Evolutionary conservation across 2,329 filamentous ascomycete species (phyloP), one percentile per base, ranked within the genome.

Genomic region (Talaromyces sp.): DNA sequence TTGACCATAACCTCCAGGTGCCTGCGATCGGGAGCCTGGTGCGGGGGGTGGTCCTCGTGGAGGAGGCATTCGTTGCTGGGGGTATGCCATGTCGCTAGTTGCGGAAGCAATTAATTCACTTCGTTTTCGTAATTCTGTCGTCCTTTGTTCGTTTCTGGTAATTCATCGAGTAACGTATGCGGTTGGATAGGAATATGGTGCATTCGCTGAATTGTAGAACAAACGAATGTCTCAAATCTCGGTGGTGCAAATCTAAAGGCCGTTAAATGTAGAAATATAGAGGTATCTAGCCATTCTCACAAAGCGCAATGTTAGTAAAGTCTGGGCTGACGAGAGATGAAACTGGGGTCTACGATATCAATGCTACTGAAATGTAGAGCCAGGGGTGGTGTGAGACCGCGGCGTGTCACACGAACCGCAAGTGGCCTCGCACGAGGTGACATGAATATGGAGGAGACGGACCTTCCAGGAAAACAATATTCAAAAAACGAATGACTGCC

Each of bases 21-120:
- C 67, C 45, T 62, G 59, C 54, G 64, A 63, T 54, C 63, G 65
- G 53, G 69, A 64, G 10, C 67, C 63, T 53, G 62, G 61, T 39
- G 45, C 54, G 33, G 53, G 25, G 13, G 59, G 59, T n/a, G 59
- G 55, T 31, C 54, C 59, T 54, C 59, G 43, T 5, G 31, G 69
- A 22, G 68, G 70, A 62, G 69, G 67, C 25, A 69, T 63, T 57
- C 70, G 68, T 33, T 65, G 68, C 50, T 69, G 70, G 41, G 69
- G 67, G 52, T 74, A 75, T 57, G 72, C 73, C 73, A 75, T 75
- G 56, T 48, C 39, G 31, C 45, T 48, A 13, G 28, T 13, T 48
- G 10, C 33, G 17, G 41, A 2, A 31, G 19, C 7, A 2, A 48
- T 25, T n/a, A 35, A 22, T 6, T 48, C 8, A 19, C 33, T 3